Base-by-base conservation (phyloP, 140 eudicot species). In the Oenanthe javanica region DNA sequence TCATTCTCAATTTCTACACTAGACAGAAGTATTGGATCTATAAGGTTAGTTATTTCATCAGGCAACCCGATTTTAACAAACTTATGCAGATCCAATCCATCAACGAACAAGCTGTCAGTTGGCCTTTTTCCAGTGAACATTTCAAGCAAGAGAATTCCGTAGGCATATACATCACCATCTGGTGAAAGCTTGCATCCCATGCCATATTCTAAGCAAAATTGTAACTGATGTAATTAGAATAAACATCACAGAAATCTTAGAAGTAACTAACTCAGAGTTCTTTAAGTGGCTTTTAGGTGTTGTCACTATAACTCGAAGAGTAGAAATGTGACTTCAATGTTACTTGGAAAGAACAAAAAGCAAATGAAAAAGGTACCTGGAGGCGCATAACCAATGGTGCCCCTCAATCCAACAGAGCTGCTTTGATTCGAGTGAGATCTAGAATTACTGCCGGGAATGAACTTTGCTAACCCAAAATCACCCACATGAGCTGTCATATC, bases 361-460 rank as follows among this genome's bases (percentile, higher is more conserved):
- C 2, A 4, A 42, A 27, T 42, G 70, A 15, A 40, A n/a, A 51
- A 63, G 45, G 63, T 79, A 83, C 86, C 87, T 75, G 87, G 87
- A 4, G 87, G 81, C 61, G 87, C 83, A 76, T 84, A 80, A 14
- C 84, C 84, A 38, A 80, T 80, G 42, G 84, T 84, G 67, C 87
- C 84, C 54, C 77, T 76, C 45, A 84, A 51, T 54, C 75, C 84
- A 80, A 48, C 9, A 11, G 84, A 84, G 81, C 86, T 79, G 78
- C 72, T 47, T 55, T 84, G 73, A 54, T 67, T 79, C 46, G 43
- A 8, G 27, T 52, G 27, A 5, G 81, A 25, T 79, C 19, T 46
- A 64, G 59, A 23, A 1, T 14, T 75, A 10, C 11, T 59, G 14
- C 46, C 67, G 1, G 70, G 59, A 36, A 78, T 77, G 73, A 80